phyloP scores from a whole-genome alignment of 495 filamentous ascomycete genomes.

The Cercophora sp. region DNA sequence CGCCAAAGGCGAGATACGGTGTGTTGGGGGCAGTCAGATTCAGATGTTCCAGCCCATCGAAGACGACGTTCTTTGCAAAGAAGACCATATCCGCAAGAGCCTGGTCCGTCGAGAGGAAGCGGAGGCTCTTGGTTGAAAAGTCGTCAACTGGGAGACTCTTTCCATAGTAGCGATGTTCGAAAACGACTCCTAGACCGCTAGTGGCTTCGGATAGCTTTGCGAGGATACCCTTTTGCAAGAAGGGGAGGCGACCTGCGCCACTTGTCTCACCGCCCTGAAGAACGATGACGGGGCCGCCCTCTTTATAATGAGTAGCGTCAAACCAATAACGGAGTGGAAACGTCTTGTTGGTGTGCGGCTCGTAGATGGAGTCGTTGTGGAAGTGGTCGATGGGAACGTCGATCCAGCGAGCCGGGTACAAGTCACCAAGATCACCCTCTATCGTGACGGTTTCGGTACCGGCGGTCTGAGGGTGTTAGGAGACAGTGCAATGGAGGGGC shows the following conservation, averaged over 20 bases:
- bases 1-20: conserved; percentile 69
- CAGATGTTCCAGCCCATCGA: conserved; percentile 58
- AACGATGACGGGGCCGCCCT: conserved; percentile 69
- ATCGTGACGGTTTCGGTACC: too few species aligned
- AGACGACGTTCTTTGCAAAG: conserved; percentile 64
- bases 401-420: conserved; percentile 49
- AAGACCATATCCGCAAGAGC: conserved; percentile 68
- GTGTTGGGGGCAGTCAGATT: conserved; percentile 55
- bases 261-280: conserved; percentile 62
- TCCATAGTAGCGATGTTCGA: conserved; percentile 76
- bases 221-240: conserved; percentile 66
- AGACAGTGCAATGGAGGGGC: too few species aligned
- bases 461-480: too few species aligned
- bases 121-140: conserved; percentile 60
- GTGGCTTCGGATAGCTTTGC: conserved; percentile 59
- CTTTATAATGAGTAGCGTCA: conserved; percentile 60
- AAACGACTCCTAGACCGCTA: conserved; percentile 64
- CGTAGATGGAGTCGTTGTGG: conserved; percentile 64
- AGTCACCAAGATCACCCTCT: conserved; percentile 10
- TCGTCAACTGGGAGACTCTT: conserved; percentile 54
- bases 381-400: conserved; percentile 71
- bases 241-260: conserved; percentile 54
- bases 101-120: conserved; percentile 74
- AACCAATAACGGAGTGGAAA: conserved; percentile 72
- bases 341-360: conserved; percentile 57